Percentiles rank a stretch among this genome's conserved stretches.
These are phyloP conservation scores for Multifurca ochricompacta DNA, from an alignment of 768 basidiomycete genomes.

Conservation along the genomic window DNA sequence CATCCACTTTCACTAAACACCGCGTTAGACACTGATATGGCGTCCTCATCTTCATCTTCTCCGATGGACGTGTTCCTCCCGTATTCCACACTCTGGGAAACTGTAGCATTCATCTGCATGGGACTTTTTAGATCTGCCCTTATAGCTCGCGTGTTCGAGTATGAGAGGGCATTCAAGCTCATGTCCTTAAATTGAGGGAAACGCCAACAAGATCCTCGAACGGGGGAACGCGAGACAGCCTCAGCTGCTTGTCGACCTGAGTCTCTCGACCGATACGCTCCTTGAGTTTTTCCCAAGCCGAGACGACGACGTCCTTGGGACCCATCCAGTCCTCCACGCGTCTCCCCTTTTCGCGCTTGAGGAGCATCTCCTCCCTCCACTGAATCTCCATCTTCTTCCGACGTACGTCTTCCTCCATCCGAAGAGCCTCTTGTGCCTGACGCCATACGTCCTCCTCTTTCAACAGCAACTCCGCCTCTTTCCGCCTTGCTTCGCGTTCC, in stretches of 20 bases:
- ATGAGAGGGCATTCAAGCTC: background rate
- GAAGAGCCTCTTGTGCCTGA: constrained; percentile 2
- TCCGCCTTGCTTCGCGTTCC: constrained; percentile 5
- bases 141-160: background rate
- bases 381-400: background rate
- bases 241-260: background rate
- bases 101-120: background rate
- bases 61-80: background rate
- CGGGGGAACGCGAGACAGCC: background rate
- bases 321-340: background rate
- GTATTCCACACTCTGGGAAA: background rate
- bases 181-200: background rate
- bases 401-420: constrained; percentile 3
- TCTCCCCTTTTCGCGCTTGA: background rate
- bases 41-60: background rate
- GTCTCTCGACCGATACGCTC: background rate
- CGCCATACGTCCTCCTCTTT: constrained; percentile 4
- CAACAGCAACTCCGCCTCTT: constrained; percentile 1
- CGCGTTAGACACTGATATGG: background rate
- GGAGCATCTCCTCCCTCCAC: background rate
- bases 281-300: constrained; percentile 7
- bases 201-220: background rate
- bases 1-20: constrained; percentile 1
- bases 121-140: background rate
- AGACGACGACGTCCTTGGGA: background rate